Conservation (phyloP, 345 rosid genomes). For the Camelina sativa region DNA sequence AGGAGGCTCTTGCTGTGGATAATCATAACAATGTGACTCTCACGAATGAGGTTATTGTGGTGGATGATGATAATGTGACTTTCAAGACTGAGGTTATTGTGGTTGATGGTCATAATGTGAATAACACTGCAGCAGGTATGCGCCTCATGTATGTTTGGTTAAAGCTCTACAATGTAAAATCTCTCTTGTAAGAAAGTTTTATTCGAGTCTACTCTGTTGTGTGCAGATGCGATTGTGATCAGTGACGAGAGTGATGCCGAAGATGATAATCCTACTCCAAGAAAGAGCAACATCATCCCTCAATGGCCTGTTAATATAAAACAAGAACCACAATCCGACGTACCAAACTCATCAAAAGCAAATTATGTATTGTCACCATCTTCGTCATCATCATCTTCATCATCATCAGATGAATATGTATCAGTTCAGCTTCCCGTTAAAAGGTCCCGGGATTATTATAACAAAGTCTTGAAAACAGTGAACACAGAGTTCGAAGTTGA, state of each 20-base stretch:
- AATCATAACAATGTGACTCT: background rate
- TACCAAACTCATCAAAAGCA: slow-evolving; percentile 9
- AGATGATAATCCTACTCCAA: background rate
- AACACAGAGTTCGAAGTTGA: background rate
- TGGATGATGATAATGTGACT: slow-evolving; percentile 3
- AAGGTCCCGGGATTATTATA: slow-evolving; percentile 7
- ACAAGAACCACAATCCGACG: slow-evolving; percentile 11
- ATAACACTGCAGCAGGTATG: slow-evolving; percentile 15
- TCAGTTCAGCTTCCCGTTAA: background rate
- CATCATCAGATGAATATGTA: slow-evolving; percentile 8
- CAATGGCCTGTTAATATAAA: background rate
- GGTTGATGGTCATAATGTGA: slow-evolving; percentile 6
- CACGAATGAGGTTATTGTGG: background rate
- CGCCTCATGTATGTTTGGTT: background rate
- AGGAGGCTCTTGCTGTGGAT: slow-evolving; percentile 1
- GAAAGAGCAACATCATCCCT: background rate
- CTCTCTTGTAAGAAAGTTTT: slow-evolving; percentile 2
- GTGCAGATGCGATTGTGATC: slow-evolving; percentile 34
- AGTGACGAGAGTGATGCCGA: slow-evolving; percentile 33
- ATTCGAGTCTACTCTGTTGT: background rate
- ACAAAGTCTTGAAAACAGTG: slow-evolving; percentile 25
- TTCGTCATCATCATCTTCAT: background rate
- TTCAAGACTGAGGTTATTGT: background rate
- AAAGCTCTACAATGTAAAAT: background rate
- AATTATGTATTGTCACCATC: background rate